Evolutionary conservation across 1,139 yeast genomes (phyloP), one percentile per base, ranked within the genome.

Genomic region (Casaregolazyma suthepensis): DNA sequence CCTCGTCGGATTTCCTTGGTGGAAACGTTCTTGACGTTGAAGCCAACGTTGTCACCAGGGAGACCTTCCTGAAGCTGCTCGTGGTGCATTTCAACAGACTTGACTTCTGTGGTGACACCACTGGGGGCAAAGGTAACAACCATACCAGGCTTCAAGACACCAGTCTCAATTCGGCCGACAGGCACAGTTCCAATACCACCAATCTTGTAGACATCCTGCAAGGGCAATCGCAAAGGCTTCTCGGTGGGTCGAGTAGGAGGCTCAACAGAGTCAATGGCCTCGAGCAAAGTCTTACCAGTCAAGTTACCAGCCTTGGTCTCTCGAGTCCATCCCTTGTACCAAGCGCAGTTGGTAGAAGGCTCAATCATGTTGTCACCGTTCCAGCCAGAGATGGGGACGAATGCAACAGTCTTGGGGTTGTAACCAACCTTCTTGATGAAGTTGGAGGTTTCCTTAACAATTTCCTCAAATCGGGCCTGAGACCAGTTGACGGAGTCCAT

Each of bases 131-230:
- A 86, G 72, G 88, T 82, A 66, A 85, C 93, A 75, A 85, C 83
- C 91, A 84, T 85, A 83, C 93, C 93, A 74, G 91, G 84, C 84
- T 85, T 85, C 81, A 85, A 85, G 70, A 83, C 77, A 85, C 93
- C 93, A 78, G 93, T 86, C 81, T 86, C 93, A 73, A 85, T 93
- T 81, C 93, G 85, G 74, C 93, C 93, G 81, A 86, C 93, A 78
- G 94, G 93, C 80, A 86, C 94, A 74, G 94, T 85, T 69, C 94
- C 91, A 71, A 85, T 85, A 85, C 93, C 93, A 80, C 91, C 91
- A 71, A 85, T 85, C 88, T 85, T 85, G 90, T 86, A 85, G 69
- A 85, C 93, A 82, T 86, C 93, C 81, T 86, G 93, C 74, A 85
- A 82, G 75, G 93, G 91, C 73, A 85, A 86, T 81, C 93, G 86